phyloP scores from a whole-genome alignment of 2,329 filamentous ascomycete species.

The Annulohypoxylon truncatum region DNA sequence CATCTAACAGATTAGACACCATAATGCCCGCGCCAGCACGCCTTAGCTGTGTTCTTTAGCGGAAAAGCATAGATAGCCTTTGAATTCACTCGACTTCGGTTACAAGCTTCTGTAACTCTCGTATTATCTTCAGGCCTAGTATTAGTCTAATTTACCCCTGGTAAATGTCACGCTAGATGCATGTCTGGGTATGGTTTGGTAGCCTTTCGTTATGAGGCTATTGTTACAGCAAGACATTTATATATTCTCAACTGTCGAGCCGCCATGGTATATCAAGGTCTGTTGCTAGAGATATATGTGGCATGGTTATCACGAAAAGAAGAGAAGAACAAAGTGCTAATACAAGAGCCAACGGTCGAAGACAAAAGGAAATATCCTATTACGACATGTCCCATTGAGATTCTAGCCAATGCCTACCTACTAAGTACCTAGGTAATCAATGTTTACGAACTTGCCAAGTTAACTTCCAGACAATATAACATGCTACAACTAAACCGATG shows the following conservation, averaged over 20 bases:
- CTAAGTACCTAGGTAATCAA: neutral
- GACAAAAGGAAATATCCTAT: neutral
- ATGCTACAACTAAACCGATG: constrained; percentile 20
- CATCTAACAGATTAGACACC: neutral
- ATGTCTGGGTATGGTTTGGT: neutral
- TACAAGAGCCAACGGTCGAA: neutral
- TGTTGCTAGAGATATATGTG: neutral
- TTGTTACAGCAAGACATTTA: neutral
- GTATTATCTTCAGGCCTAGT: neutral
- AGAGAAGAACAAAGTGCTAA: neutral
- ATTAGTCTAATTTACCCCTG: neutral
- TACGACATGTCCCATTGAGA: neutral
- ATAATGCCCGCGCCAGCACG: neutral
- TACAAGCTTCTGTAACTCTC: neutral
- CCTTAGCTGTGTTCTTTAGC: neutral
- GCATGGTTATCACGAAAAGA: neutral
- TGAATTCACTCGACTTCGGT: neutral
- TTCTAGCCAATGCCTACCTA: neutral
- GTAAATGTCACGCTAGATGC: neutral
- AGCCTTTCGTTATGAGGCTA: too few species aligned
- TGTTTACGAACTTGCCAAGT: constrained; percentile 27
- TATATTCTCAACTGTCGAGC: neutral
- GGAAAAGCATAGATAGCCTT: neutral
- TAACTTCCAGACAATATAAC: neutral
- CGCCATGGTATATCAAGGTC: neutral